A percentile compares a stretch with the other conserved stretches of the same genome.
These are phyloP conservation scores for Purpureocillium takamizusanense DNA, from an alignment of 2,329 filamentous ascomycete species.

Conservation along the genomic window DNA sequence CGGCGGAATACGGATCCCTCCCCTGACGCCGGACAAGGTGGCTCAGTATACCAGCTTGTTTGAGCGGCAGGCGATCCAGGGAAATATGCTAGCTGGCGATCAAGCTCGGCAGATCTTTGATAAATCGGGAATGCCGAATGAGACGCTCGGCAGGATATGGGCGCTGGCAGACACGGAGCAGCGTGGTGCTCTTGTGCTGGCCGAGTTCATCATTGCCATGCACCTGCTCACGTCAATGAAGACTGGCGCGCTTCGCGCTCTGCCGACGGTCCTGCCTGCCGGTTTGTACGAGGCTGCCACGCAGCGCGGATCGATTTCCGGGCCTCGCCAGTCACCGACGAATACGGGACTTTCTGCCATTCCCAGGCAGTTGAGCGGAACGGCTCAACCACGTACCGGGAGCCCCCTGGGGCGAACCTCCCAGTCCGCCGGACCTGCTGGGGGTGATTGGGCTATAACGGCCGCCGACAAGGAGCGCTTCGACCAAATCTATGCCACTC, in stretches of 20 bases:
- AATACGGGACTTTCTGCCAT: constrained; percentile 54
- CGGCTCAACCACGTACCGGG: constrained; percentile 52
- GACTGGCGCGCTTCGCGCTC: constrained; percentile 65
- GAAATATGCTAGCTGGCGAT: constrained; percentile 67
- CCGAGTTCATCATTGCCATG: constrained; percentile 98
- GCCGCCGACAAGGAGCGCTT: constrained; percentile 80
- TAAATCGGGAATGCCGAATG: constrained; percentile 80
- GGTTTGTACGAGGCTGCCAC: constrained; percentile 86
- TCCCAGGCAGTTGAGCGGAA: constrained; percentile 73
- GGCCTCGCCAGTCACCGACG: constrained; percentile 40
- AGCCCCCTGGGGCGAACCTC: constrained; percentile 46
- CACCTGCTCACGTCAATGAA: constrained; percentile 90
- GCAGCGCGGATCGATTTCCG: constrained; percentile 42
- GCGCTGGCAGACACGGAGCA: constrained; percentile 90
- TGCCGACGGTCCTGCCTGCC: constrained; percentile 74
- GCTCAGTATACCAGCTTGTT: constrained; percentile 84
- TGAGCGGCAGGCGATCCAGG: constrained; percentile 75
- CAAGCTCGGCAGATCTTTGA: constrained; percentile 92
- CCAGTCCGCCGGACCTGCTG: constrained; percentile 26
- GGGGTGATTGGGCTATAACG: constrained; percentile 69
- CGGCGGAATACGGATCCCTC: constrained; percentile 75
- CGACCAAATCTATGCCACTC: constrained; percentile 72
- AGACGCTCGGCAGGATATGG: constrained; percentile 92
- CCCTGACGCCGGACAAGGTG: constrained; percentile 79
- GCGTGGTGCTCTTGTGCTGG: constrained; percentile 73